Percentiles rank a stretch among this genome's conserved stretches.
Evolutionary conservation across 2,329 filamentous ascomycete species (phyloP).

Genomic region (Knufia petricola): DNA sequence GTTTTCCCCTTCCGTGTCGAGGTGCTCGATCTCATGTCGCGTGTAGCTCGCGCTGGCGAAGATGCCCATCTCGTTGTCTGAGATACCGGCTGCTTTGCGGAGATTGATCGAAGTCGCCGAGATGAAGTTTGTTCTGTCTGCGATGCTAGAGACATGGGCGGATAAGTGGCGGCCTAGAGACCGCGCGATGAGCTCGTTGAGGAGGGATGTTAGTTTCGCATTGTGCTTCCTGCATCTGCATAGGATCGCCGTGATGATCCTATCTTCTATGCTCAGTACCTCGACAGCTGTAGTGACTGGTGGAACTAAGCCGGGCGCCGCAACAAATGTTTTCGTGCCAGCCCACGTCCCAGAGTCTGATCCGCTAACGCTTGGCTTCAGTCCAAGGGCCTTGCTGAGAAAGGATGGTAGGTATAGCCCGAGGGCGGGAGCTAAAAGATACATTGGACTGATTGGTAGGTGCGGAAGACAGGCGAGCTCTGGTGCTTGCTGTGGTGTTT

Average conservation of each 20-base stretch:
- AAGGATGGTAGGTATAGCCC: conserved; percentile 30
- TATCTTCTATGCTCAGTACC: conserved; percentile 26
- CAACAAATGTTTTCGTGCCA: conserved; percentile 20
- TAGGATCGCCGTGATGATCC: conserved; percentile 25
- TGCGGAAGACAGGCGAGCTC: conserved; percentile 31
- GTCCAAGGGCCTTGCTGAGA: conserved; percentile 26
- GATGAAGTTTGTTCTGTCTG: conserved; percentile 26
- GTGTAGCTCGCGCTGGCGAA: conserved; percentile 27
- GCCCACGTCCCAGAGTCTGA: conserved; percentile 28
- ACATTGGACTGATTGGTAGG: conserved; percentile 38
- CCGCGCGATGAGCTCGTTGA: conserved; percentile 31
- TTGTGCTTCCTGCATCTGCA: conserved; percentile 26
- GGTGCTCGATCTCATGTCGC: conserved; percentile 16
- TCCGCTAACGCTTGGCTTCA: conserved; percentile 25
- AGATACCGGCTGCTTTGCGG: conserved; percentile 27
- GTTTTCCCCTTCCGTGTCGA: background rate
- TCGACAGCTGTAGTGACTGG: conserved; percentile 25
- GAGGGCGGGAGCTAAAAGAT: conserved; percentile 34
- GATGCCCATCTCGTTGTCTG: conserved; percentile 30
- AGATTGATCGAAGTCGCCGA: conserved; percentile 35
- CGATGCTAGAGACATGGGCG: conserved; percentile 10
- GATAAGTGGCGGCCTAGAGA: conserved; percentile 3
- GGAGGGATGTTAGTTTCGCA: conserved; percentile 34
- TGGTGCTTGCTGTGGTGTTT: conserved; percentile 14
- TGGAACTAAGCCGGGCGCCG: background rate